Evolutionary conservation across 177 flowering plant species (phyloP).

Genomic region (Tripterygium wilfordii): DNA sequence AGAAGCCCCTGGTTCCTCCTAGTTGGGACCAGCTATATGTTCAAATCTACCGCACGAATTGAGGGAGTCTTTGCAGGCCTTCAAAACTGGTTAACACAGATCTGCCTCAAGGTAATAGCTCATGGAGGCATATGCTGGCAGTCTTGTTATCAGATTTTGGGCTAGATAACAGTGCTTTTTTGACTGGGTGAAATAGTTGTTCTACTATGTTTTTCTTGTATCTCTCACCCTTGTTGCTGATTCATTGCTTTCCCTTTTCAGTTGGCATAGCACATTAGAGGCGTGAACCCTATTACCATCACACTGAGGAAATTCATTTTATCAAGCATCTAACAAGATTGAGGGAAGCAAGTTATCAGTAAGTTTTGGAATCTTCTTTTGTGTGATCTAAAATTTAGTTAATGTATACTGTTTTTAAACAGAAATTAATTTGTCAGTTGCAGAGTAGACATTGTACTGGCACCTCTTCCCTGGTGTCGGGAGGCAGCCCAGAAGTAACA

Average conservation of each 20-base stretch:
- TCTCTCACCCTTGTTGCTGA: constrained; percentile 2
- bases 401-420: background rate
- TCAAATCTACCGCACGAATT: constrained; percentile 10
- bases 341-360: constrained; percentile 9
- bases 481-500: constrained; percentile 16
- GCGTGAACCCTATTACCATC: no score
- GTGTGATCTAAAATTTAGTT: background rate
- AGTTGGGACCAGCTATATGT: constrained; percentile 4
- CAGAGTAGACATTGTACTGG: constrained; percentile 12
- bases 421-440: constrained; percentile 1
- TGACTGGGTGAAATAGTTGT: background rate
- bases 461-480: constrained; percentile 18
- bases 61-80: constrained; percentile 8
- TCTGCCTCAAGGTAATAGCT: constrained; percentile 25
- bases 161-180: constrained; percentile 11
- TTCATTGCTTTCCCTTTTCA: constrained; percentile 9
- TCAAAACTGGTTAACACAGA: constrained; percentile 16
- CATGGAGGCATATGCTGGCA: constrained; percentile 19
- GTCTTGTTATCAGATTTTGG: constrained; percentile 18
- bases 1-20: constrained; percentile 13
- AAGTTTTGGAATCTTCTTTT: constrained; percentile 13
- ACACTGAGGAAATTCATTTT: background rate
- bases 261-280: constrained; percentile 45
- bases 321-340: constrained; percentile 2
- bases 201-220: background rate